These are phyloP conservation scores for Pittosporum tobira DNA, from an alignment of 129 eudicot species.

Conservation along the genomic window DNA sequence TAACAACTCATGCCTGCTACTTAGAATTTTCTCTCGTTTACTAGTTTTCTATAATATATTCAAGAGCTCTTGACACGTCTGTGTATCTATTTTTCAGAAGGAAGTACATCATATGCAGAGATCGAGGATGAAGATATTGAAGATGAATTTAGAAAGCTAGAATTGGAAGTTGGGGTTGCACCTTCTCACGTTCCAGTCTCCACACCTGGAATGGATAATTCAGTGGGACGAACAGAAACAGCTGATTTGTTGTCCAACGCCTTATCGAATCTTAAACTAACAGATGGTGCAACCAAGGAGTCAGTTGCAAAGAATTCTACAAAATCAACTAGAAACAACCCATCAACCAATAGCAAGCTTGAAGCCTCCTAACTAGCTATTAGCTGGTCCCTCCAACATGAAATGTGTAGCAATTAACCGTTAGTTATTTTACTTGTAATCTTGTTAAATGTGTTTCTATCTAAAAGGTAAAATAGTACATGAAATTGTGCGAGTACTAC, in stretches of 20 bases:
- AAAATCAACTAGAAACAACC: conserved; percentile 8
- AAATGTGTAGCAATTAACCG: neutral
- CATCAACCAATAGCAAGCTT: conserved; percentile 16
- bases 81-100: conserved; percentile 32
- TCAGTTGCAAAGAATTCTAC: conserved; percentile 4
- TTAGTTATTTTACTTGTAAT: neutral
- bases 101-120: conserved; percentile 26
- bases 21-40: neutral
- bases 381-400: neutral
- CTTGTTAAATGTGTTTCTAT: neutral
- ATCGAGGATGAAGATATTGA: conserved; percentile 67
- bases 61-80: conserved; percentile 3
- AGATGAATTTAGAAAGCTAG: conserved; percentile 56
- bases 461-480: neutral
- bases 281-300: conserved; percentile 15
- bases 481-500: neutral
- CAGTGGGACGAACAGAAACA: conserved; percentile 15
- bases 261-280: conserved; percentile 47
- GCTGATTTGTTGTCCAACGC: conserved; percentile 34
- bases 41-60: neutral
- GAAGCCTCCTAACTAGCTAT: conserved; percentile 20
- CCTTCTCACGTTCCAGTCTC: conserved; percentile 6
- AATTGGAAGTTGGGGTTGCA: conserved; percentile 34
- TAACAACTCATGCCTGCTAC: too few species aligned
- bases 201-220: conserved; percentile 14